Conservation (phyloP, 345 rosid genomes). For the Passiflora organensis region DNA sequence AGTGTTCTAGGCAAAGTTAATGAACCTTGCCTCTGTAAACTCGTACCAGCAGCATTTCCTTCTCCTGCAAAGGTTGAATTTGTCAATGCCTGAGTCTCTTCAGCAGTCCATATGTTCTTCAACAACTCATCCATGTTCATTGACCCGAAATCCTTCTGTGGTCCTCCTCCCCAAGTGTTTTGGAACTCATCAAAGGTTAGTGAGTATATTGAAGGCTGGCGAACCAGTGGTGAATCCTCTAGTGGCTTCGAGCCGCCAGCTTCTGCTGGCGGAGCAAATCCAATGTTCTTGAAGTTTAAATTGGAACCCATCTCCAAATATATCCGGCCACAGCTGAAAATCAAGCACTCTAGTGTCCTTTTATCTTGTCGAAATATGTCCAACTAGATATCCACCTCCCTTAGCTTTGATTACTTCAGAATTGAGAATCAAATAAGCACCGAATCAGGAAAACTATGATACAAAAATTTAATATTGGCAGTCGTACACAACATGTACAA, state of each 20-base stretch:
- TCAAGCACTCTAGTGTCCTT: conserved; percentile 4
- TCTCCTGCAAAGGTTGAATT: conserved; percentile 9
- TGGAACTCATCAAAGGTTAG: conserved; percentile 33
- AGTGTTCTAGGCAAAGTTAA: conserved; percentile 32
- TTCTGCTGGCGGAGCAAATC: conserved; percentile 6
- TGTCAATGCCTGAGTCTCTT: conserved; percentile 27
- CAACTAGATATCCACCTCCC: conserved; percentile 13
- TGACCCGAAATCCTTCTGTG: conserved; percentile 28
- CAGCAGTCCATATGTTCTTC: conserved; percentile 30
- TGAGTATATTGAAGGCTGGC: conserved; percentile 27
- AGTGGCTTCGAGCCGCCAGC: conserved; percentile 13
- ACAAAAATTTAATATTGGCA: conserved; percentile 7
- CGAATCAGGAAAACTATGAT: conserved; percentile 13
- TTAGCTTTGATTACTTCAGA: conserved; percentile 14
- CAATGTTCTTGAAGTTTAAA: conserved; percentile 18
- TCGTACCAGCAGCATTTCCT: conserved; percentile 33
- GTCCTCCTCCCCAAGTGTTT: conserved; percentile 26
- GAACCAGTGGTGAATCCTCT: conserved; percentile 3
- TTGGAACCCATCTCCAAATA: conserved; percentile 45
- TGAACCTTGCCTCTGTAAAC: conserved; percentile 52
- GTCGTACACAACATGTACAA: neutral
- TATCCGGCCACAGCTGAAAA: conserved; percentile 13
- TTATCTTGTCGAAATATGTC: conserved; percentile 12
- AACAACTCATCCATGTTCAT: conserved; percentile 32
- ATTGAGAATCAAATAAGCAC: conserved; percentile 15